phyloP scores from a whole-genome alignment of 805 yeast species.

The Wickerhamiella australiensis region DNA sequence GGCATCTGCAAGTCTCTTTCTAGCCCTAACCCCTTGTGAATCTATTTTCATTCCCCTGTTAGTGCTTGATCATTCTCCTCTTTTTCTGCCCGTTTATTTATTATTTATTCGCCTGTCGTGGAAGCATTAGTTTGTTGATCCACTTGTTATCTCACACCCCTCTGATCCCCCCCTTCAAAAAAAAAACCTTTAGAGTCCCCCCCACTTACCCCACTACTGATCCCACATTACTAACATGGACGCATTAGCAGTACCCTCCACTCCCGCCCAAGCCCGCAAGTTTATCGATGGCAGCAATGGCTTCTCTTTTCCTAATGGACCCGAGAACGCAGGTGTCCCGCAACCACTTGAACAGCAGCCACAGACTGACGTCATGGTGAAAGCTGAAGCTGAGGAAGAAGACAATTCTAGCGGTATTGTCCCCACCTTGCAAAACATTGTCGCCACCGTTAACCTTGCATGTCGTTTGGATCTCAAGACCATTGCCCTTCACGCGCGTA shows the following conservation, averaged over 20 bases:
- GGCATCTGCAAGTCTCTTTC: constrained; percentile 9
- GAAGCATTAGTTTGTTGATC: constrained; percentile 12
- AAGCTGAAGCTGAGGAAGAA: constrained; percentile 19
- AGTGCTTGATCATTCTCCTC: background rate
- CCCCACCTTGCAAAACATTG: constrained; percentile 83
- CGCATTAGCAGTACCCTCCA: constrained; percentile 61
- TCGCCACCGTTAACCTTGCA: constrained; percentile 93
- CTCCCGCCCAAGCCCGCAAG: constrained; percentile 64
- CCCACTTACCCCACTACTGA: background rate
- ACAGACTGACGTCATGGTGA: constrained; percentile 15
- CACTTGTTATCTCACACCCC: background rate
- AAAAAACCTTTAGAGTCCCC: background rate
- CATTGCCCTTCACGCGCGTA: constrained; percentile 95
- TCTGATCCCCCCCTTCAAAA: background rate
- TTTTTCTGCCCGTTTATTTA: constrained; percentile 3
- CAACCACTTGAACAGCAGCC: constrained; percentile 3
- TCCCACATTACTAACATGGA: constrained; percentile 38
- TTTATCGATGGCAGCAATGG: constrained; percentile 34
- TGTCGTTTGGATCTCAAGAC: constrained; percentile 93
- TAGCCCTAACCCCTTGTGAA: constrained; percentile 5
- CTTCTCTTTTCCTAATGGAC: constrained; percentile 7
- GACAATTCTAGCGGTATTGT: constrained; percentile 73
- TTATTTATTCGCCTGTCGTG: constrained; percentile 9
- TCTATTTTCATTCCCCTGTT: background rate
- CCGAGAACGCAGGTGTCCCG: background rate